Base-by-base conservation (phyloP, 257 asterid species). In the Dorcoceras hygrometricum region DNA sequence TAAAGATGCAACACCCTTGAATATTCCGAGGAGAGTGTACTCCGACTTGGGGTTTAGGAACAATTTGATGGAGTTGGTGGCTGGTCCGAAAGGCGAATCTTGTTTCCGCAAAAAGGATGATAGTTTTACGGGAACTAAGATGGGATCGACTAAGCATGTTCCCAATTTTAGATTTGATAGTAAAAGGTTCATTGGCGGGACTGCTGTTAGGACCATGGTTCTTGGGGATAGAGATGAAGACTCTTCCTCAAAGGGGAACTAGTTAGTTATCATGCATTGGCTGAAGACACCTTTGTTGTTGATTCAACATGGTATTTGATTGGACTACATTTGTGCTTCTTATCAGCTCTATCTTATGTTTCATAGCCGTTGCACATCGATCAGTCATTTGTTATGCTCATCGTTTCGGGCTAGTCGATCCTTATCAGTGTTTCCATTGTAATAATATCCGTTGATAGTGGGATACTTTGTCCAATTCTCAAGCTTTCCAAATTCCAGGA, bases 41-140 rank as follows among this genome's bases (percentile, higher is more conserved):
- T 80, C 85, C 23, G 83, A 83, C 75, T 68, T 83, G 72, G 88
- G 88, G 50, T 73, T 68, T 24, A 65, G 81, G 55, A 75, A 66
- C 62, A 80, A 80, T 68, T 72, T 77, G 78, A 83, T 80, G 83
- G 88, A 80, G 66, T 66, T 83, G 20, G 68, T 83, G 54, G 54
- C 54, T 46, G 20, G 54, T 46, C 54, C 54, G 16, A 46, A 18
- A 76, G 75, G 68, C 63, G 72, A 67, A 24, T 61, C 80, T 65
- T 70, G 69, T 51, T 60, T 66, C 53, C 66, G 4, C 9, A 66
- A 57, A 23, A 73, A 68, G 5, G 66, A 39, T 11, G 68, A 32
- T 57, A 73, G 70, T 24, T 46, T 59, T n/a, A n/a, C n/a, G 25
- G 69, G 71, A n/a, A 14, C 66, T 23, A 62, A 29, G 46, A 57